Percentiles rank a stretch among this genome's conserved stretches.
phyloP scores from a whole-genome alignment of 2,329 filamentous ascomycete genomes.

The Biscogniauxia marginata region DNA sequence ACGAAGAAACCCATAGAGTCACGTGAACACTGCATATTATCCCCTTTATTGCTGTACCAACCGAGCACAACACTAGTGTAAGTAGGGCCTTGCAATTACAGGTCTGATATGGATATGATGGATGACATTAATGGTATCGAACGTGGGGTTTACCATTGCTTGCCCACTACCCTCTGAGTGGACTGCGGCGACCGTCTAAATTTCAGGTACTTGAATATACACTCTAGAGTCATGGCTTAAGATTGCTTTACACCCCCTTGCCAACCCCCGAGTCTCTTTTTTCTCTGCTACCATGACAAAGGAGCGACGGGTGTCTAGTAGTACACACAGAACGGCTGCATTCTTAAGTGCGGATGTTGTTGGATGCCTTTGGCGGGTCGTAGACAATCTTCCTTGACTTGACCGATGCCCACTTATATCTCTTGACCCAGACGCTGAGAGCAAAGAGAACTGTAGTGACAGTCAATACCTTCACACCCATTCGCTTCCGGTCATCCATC shows the following conservation, averaged over 20 bases:
- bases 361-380: conserved; percentile 65
- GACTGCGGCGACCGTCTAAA: conserved; percentile 29
- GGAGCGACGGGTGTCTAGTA: conserved; percentile 32
- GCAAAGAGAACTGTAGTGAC: conserved; percentile 77
- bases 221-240: conserved; percentile 38
- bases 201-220: conserved; percentile 38
- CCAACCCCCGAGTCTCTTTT: conserved; percentile 26
- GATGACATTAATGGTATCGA: no score
- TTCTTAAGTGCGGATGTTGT: conserved; percentile 44
- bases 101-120: no score
- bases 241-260: conserved; percentile 28
- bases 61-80: no score
- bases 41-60: no score
- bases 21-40: no score
- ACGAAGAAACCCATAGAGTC: no score
- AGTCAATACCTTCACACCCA: conserved; percentile 95
- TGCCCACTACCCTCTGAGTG: conserved; percentile 3
- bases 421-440: conserved; percentile 95
- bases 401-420: conserved; percentile 97
- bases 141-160: not conserved
- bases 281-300: conserved; percentile 30
- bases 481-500: conserved; percentile 99
- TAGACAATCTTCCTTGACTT: conserved; percentile 95
- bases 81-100: no score
- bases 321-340: conserved; percentile 29